These are phyloP conservation scores for Grosmannia penicillata DNA, from an alignment of 2,329 filamentous ascomycete species.

Conservation along the genomic window DNA sequence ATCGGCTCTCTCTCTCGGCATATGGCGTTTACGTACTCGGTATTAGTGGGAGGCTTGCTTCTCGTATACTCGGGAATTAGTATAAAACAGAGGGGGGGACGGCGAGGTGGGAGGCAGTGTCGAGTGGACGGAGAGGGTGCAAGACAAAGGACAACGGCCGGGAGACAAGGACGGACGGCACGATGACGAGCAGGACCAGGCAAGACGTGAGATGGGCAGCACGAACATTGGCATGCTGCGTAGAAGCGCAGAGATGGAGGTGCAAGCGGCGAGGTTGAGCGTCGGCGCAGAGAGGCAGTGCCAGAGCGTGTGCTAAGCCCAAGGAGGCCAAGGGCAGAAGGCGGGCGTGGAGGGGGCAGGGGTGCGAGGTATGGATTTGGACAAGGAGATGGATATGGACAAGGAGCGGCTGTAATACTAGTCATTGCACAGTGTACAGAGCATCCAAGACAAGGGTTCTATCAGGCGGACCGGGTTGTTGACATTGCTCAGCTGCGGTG, in stretches of 20 bases:
- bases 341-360: neutral
- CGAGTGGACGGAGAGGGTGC: neutral
- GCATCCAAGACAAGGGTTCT: conserved; percentile 14
- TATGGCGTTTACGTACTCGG: neutral
- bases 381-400: neutral
- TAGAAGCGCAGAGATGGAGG: neutral
- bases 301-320: conserved; percentile 5
- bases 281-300: conserved; percentile 5
- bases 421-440: too few relatives aligned
- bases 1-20: neutral
- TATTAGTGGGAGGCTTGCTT: neutral
- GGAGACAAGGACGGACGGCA: conserved; percentile 3
- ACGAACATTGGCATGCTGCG: neutral
- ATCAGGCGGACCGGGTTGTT: conserved; percentile 13
- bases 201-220: neutral
- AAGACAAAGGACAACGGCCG: neutral
- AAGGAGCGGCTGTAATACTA: conserved; percentile 12
- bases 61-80: neutral
- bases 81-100: neutral
- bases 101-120: neutral
- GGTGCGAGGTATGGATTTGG: neutral
- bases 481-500: conserved; percentile 14
- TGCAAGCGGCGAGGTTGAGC: conserved; percentile 3
- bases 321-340: conserved; percentile 2
- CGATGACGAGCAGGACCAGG: neutral